A percentile compares a stretch with the other conserved stretches of the same genome.
phyloP scores from a whole-genome alignment of 2,329 filamentous ascomycete species.

The Colletotrichum zoysiae region DNA sequence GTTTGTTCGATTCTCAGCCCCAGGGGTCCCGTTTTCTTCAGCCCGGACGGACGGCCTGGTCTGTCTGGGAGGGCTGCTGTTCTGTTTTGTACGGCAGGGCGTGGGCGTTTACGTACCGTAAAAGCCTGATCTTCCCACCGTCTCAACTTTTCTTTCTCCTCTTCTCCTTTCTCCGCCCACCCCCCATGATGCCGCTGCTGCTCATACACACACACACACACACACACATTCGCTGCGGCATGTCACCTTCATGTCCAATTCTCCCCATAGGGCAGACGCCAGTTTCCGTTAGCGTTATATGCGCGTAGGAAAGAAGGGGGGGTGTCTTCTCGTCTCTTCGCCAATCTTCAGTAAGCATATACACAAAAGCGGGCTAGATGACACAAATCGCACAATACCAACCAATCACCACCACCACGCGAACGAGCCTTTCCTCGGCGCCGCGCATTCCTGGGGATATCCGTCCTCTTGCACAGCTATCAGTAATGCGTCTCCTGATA shows the following conservation, averaged over 20 bases:
- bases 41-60: constrained; percentile 10
- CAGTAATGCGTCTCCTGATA: not conserved
- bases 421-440: constrained; percentile 14
- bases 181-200: no score
- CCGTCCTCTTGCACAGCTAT: constrained; percentile 18
- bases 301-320: not conserved
- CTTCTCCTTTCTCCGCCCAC: not conserved
- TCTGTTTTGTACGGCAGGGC: not conserved
- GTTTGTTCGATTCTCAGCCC: constrained; percentile 14
- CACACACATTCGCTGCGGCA: no score
- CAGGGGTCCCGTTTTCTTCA: constrained; percentile 30
- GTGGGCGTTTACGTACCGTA: not conserved
- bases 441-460: constrained; percentile 16
- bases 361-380: no score
- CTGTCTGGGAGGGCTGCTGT: no score
- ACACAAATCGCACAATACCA: not conserved
- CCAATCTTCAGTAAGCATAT: constrained; percentile 1
- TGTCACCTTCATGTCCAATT: not conserved
- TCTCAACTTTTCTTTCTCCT: constrained; percentile 8
- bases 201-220: no score
- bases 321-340: constrained; percentile 21
- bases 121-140: constrained; percentile 25
- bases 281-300: not conserved
- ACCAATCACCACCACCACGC: not conserved
- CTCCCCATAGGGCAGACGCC: constrained; percentile 2